These are phyloP conservation scores for Neonectria hederae DNA, from an alignment of 2,329 filamentous ascomycete species.

Conservation along the genomic window DNA sequence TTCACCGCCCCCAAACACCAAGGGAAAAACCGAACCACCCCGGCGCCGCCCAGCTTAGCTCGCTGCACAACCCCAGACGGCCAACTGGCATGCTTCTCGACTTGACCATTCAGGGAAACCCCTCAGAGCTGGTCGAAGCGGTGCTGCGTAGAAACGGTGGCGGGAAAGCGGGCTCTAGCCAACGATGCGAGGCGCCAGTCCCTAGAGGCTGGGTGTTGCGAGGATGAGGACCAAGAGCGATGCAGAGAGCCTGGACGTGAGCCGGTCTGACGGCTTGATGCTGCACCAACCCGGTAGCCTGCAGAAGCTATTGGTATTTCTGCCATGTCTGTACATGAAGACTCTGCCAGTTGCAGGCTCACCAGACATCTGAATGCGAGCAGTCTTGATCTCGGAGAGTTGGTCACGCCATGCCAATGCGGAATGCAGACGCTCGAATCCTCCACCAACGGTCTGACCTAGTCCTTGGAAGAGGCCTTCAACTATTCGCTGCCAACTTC, in stretches of 20 bases:
- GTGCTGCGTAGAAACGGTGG: constrained; percentile 20
- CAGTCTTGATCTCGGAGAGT: constrained; percentile 18
- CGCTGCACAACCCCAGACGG: constrained; percentile 35
- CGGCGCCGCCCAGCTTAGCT: constrained; percentile 31
- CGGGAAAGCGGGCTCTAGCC: constrained; percentile 25
- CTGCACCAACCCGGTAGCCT: constrained; percentile 29
- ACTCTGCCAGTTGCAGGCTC: constrained; percentile 30
- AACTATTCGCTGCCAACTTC: constrained; percentile 29
- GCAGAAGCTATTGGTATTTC: constrained; percentile 28
- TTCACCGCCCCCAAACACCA: constrained; percentile 36
- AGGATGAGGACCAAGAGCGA: constrained; percentile 19
- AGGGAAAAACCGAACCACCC: constrained; percentile 26
- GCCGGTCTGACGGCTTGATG: constrained; percentile 24
- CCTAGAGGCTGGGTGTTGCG: constrained; percentile 16
- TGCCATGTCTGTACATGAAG: constrained; percentile 21
- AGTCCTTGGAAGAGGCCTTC: neutral
- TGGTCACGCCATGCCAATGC: constrained; percentile 39
- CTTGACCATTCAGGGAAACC: constrained; percentile 27
- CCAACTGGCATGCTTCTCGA: constrained; percentile 37
- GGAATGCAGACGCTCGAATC: constrained; percentile 7
- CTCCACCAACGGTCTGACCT: constrained; percentile 24
- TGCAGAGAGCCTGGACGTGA: constrained; percentile 8
- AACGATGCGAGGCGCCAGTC: constrained; percentile 26
- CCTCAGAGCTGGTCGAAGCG: constrained; percentile 24
- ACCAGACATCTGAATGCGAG: constrained; percentile 24